These are phyloP conservation scores for Globisporangium camurandrum DNA, from an alignment of 352 stramenopile species.

Conservation along the genomic window DNA sequence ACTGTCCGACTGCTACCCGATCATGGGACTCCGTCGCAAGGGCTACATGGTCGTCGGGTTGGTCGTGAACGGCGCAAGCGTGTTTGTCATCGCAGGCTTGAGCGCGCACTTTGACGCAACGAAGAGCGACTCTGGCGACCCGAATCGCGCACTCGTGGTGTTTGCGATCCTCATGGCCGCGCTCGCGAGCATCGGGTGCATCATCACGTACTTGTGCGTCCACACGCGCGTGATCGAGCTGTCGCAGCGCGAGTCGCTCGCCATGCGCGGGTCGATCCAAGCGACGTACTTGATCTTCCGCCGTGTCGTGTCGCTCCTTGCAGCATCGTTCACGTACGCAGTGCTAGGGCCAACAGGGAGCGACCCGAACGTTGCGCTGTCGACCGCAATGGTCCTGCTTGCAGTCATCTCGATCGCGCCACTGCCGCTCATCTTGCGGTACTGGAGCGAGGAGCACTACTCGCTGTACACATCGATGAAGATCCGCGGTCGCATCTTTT, in stretches of 20 bases:
- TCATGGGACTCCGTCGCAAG: slow-evolving; percentile 86
- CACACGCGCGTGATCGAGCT: slow-evolving; percentile 35
- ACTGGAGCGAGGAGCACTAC: slow-evolving; percentile 31
- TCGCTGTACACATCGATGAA: slow-evolving; percentile 23
- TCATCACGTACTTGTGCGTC: slow-evolving; percentile 34
- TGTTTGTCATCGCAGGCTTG: slow-evolving; percentile 47
- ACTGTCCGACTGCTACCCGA: slow-evolving; percentile 86
- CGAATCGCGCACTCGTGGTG: slow-evolving; percentile 11
- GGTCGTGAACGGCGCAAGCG: slow-evolving; percentile 47
- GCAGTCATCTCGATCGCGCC: slow-evolving; percentile 19
- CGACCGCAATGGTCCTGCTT: slow-evolving; percentile 23
- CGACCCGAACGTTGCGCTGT: slow-evolving; percentile 17
- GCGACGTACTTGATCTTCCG: slow-evolving; percentile 31
- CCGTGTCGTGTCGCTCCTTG: slow-evolving; percentile 14
- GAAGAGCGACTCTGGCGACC: slow-evolving; percentile 2
- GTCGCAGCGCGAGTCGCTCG: slow-evolving; percentile 28
- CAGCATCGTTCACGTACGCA: slow-evolving; percentile 12
- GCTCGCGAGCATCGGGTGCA: slow-evolving; percentile 26
- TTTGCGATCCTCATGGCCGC: slow-evolving; percentile 21
- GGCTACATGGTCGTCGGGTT: slow-evolving; percentile 87
- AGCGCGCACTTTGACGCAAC: slow-evolving; percentile 39
- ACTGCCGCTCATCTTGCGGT: slow-evolving; percentile 21
- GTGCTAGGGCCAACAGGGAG: slow-evolving; percentile 7
- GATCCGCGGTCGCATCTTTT: slow-evolving; percentile 28
- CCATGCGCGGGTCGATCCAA: slow-evolving; percentile 19